phyloP scores from a whole-genome alignment of 805 yeast genomes.

The Candida nanaspora region DNA sequence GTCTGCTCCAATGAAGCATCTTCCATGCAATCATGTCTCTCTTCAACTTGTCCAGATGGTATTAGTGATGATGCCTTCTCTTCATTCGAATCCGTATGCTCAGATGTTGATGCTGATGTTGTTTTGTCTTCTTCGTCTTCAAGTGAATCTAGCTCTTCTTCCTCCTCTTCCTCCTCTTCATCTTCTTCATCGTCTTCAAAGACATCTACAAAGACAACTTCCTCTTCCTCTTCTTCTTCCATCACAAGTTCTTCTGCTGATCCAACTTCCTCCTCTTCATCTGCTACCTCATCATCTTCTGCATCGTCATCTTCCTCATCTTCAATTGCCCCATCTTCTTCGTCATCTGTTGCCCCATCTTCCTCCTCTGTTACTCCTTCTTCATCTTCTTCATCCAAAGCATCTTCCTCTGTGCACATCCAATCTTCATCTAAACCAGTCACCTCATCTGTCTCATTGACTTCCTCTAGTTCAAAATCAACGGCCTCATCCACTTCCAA shows the following conservation, averaged over 20 bases:
- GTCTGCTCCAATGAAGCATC: conserved; percentile 52
- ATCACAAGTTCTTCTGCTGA: conserved; percentile 18
- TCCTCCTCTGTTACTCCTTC: conserved; percentile 6
- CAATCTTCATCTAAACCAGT: conserved; percentile 25
- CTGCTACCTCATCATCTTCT: conserved; percentile 18
- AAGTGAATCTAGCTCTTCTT: conserved; percentile 22
- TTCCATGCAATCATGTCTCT: conserved; percentile 56
- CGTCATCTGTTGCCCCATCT: conserved; percentile 4
- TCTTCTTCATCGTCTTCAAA: conserved; percentile 26
- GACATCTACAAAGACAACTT: conserved; percentile 20
- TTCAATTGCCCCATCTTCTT: conserved; percentile 11
- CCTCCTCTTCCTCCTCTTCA: conserved; percentile 26
- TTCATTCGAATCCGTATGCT: conserved; percentile 50
- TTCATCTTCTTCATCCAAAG: conserved; percentile 13
- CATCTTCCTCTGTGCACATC: conserved; percentile 10
- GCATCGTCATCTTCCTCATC: conserved; percentile 19
- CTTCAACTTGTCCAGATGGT: conserved; percentile 61
- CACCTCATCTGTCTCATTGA: conserved; percentile 22
- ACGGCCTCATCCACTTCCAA: conserved; percentile 14
- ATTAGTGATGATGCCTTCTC: conserved; percentile 49
- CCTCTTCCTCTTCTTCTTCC: conserved; percentile 19
- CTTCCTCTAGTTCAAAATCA: too few species aligned
- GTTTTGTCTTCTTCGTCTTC: conserved; percentile 12
- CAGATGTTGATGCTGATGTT: conserved; percentile 34
- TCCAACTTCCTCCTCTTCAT: conserved; percentile 19